Evolutionary conservation across 2,329 filamentous ascomycete genomes (phyloP).

Genomic region (Myriangium duriaei): DNA sequence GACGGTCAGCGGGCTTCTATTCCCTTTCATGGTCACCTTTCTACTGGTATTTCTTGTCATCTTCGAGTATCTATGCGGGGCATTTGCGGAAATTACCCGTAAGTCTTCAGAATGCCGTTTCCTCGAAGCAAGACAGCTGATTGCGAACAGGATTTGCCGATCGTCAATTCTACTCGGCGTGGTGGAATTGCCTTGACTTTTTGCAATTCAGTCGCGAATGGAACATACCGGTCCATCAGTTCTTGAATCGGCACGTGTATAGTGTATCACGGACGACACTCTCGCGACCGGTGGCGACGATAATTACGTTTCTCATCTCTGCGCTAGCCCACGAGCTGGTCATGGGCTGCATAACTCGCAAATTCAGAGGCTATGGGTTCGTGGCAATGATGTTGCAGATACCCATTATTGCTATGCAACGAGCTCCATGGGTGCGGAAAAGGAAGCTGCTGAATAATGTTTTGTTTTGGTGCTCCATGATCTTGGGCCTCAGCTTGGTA

Average conservation of each 20-base stretch:
- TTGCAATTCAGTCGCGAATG: slow-evolving; percentile 85
- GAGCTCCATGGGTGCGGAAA: slow-evolving; percentile 61
- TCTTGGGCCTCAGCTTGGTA: slow-evolving; percentile 24
- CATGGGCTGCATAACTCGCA: slow-evolving; percentile 97
- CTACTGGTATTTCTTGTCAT: slow-evolving; percentile 94
- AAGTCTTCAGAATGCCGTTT: too few species aligned
- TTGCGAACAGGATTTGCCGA: slow-evolving; percentile 58
- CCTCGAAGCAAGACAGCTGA: too few species aligned
- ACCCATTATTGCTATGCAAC: slow-evolving; percentile 85
- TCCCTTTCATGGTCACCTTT: slow-evolving; percentile 95
- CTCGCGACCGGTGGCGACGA: slow-evolving; percentile 63
- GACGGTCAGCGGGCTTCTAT: slow-evolving; percentile 80
- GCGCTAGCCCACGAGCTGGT: slow-evolving; percentile 87
- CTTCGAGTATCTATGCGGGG: slow-evolving; percentile 91
- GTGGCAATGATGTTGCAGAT: slow-evolving; percentile 93
- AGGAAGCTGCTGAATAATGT: slow-evolving; percentile 58
- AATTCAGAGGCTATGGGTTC: slow-evolving; percentile 88
- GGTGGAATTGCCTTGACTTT: slow-evolving; percentile 70
- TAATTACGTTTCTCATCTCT: slow-evolving; percentile 84
- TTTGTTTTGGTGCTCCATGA: slow-evolving; percentile 24
- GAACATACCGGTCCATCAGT: slow-evolving; percentile 96
- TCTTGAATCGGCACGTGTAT: slow-evolving; percentile 90
- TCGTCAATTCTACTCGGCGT: slow-evolving; percentile 77
- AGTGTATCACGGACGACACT: slow-evolving; percentile 65
- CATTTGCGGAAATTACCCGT: slow-evolving; percentile 82